Base-by-base conservation (phyloP, 129 eudicot species). In the Flaveria trinervia region DNA sequence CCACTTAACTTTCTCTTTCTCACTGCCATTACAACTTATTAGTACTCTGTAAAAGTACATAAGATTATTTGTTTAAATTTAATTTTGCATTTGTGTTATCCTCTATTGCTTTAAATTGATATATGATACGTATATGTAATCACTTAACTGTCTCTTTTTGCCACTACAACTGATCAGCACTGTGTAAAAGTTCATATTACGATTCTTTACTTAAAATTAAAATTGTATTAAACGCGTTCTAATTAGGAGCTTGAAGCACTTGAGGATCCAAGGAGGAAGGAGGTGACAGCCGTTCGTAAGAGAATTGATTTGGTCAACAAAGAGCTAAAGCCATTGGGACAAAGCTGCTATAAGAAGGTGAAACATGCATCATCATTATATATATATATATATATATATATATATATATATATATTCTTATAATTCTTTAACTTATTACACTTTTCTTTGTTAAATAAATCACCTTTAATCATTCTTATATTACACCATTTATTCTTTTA, bases 191-290 rank as follows among this genome's bases (percentile, higher is more conserved):
- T 36, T 1, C 41, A 36, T 36, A 36, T 0, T 36, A 36, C 41
- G 7, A 12, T 28, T 62, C 7, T 60, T 16, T 16, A 17, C 9
- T 6, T 56, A 56, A 55, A 55, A 55, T 2, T 17, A 17, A 7
- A 18, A 18, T 7, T 55, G 20, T 18, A 55, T 9, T 55, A 0
- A 55, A 55, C 62, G 28, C 26, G 28, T 14, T 55, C 43, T 22
- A 15, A 41, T 22, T 36, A 89, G 94, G 94, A 86, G 70, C 89
- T 87, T 79, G 92, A 89, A 83, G 84, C 85, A 77, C 82, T 94
- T 23, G 82, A 81, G 67, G 97, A 91, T 82, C 98, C 98, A 74
- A 84, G 82, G 89, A 87, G 90, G 87, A 87, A 89, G 84, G 98
- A 91, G 79, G 92, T 86, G 30, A 73, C 92, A 57, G 28, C 44